Base-by-base conservation (phyloP, 129 eudicot species). In the Heracleum sosnowskyi region DNA sequence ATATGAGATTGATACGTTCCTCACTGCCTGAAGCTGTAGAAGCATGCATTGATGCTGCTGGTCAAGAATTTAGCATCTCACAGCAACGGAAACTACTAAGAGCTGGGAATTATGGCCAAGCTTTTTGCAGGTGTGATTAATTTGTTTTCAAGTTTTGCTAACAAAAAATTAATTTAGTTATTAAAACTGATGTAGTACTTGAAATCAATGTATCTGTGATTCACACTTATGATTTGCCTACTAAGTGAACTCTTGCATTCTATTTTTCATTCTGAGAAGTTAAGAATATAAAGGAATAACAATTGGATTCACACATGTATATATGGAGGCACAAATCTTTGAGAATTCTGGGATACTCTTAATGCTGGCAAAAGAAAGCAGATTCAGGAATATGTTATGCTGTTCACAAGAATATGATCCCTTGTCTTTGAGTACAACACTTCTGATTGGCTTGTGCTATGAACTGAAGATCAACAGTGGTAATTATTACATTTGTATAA, bases 71-170 rank as follows among this genome's bases (percentile, higher is more conserved):
- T 83, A 94, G 91, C 80, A 81, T 89, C 69, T 87, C 87, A 64
- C 91, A 81, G 74, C 99, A 96, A 51, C 85, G 87, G 78, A 87
- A 97, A 24, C 89, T 96, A 73, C 85, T 96, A 57, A 86, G 99
- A 85, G 96, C 99, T 83, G 97, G 97, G 74, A 96, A 97, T 88
- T 96, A 96, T 85, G 99, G 99, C 24, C 99, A 96, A 87, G 96
- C 99, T 28, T 96, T 96, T 87, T 96, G 92, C 89, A 90, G 97
- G 99, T 96, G 75, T 75, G 97, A 87, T 46, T 77, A 75, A 46
- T 69, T 57, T 75, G 1, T 73, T 53, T 34, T 66, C n/a, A 49
- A 62, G 12, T 28, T 69, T 8, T 12, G 18, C 55, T 2, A 22
- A 11, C 29, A 26, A 29, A 29, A 24, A 42, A n/a, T 13, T 73